Evolutionary conservation across 2,329 filamentous ascomycete genomes (phyloP).

Genomic region (Aspergillus nomiae): DNA sequence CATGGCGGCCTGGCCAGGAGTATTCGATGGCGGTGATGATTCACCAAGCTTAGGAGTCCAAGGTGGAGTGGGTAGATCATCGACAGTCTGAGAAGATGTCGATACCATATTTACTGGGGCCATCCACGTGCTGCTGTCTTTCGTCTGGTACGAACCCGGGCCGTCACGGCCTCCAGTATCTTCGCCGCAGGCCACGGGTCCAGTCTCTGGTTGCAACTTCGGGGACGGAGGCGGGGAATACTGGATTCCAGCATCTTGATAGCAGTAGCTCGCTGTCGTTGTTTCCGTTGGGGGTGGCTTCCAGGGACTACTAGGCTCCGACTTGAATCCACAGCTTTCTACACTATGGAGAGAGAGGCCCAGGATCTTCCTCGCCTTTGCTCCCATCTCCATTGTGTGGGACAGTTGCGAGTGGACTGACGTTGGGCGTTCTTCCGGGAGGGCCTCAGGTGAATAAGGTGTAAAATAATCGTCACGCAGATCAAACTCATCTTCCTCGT

Average conservation of each 20-base stretch:
- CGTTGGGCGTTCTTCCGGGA: conserved; percentile 46
- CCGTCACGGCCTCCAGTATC: background rate
- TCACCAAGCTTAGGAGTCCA: conserved; percentile 36
- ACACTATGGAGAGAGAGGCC: conserved; percentile 42
- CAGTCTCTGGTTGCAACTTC: conserved; percentile 20
- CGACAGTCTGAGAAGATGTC: conserved; percentile 46
- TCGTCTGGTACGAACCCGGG: conserved; percentile 9
- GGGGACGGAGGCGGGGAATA: conserved; percentile 82
- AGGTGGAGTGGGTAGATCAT: conserved; percentile 38
- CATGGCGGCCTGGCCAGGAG: conserved; percentile 22
- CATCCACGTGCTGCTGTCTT: conserved; percentile 35
- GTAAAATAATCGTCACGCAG: conserved; percentile 72
- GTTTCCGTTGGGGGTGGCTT: conserved; percentile 38
- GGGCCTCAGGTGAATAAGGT: conserved; percentile 50
- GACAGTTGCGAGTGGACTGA: conserved; percentile 44
- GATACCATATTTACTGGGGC: conserved; percentile 41
- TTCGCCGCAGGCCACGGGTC: conserved; percentile 8
- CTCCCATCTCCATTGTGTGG: conserved; percentile 34
- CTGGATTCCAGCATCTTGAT: conserved; percentile 77
- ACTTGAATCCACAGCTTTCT: conserved; percentile 24
- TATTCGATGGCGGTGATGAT: conserved; percentile 16
- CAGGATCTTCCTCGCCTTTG: conserved; percentile 49
- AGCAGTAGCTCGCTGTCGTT: conserved; percentile 36
- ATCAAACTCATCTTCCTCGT: conserved; percentile 68
- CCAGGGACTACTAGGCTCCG: conserved; percentile 49